Percentiles rank a stretch among this genome's conserved stretches.
These are phyloP conservation scores for Candolleomyces eurysporus DNA, from an alignment of 768 basidiomycete species.

Conservation along the genomic window DNA sequence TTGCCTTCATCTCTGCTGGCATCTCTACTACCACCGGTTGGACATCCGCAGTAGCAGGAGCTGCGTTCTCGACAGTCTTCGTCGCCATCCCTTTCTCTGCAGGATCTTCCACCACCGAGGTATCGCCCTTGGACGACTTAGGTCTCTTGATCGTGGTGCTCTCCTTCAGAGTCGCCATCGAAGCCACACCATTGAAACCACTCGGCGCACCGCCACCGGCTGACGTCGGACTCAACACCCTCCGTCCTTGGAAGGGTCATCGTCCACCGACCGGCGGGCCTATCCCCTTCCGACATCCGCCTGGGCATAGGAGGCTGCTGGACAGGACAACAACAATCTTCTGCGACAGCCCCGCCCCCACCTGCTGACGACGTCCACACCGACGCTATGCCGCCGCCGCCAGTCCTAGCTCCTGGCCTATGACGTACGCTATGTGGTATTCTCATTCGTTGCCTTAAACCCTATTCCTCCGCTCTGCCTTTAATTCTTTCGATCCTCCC, in stretches of 20 bases:
- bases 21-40: background rate
- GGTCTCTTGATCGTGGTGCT: slow-evolving; percentile 3
- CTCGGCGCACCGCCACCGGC: background rate
- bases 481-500: no score
- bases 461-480: no score
- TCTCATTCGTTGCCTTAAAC: no score
- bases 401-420: no score
- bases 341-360: no score
- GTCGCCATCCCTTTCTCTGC: background rate
- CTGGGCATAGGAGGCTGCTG: no score
- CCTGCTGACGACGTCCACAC: no score
- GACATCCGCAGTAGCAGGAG: background rate
- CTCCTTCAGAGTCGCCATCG: slow-evolving; percentile 1
- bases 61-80: background rate
- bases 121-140: slow-evolving; percentile 3
- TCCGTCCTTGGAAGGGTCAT: slow-evolving; percentile 56
- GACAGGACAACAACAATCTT: no score
- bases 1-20: slow-evolving; percentile 6
- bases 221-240: slow-evolving; percentile 36
- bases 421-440: no score
- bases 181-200: slow-evolving; percentile 7
- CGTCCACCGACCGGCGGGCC: no score
- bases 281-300: no score
- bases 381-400: no score
- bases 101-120: background rate